These are phyloP conservation scores for Fistulina hepatica DNA, from an alignment of 1,284 basidiomycete genomes.

Conservation along the genomic window DNA sequence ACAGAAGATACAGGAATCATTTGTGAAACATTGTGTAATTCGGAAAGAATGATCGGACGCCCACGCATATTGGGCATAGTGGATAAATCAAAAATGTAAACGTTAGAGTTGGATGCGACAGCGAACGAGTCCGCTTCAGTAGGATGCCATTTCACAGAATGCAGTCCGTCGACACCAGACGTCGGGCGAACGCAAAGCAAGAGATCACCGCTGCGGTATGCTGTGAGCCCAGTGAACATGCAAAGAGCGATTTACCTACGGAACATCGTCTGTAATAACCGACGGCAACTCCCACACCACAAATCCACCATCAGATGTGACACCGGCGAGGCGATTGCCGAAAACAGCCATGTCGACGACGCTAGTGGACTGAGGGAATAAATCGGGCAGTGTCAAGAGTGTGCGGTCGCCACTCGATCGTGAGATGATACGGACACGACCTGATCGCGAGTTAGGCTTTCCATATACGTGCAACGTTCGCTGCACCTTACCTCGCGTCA, in stretches of 20 bases:
- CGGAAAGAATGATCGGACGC: constrained; percentile 51
- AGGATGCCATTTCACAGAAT: constrained; percentile 76
- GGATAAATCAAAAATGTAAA: constrained; percentile 62
- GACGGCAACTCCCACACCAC: constrained; percentile 78
- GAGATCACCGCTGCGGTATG: constrained; percentile 43
- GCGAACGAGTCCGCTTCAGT: constrained; percentile 65
- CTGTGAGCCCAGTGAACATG: constrained; percentile 7
- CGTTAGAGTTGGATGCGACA: constrained; percentile 60
- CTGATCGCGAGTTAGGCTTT: constrained; percentile 21
- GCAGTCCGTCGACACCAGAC: constrained; percentile 47
- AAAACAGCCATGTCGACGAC: constrained; percentile 76
- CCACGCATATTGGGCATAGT: constrained; percentile 50
- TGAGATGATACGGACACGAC: constrained; percentile 75
- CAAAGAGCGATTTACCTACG: constrained; percentile 35
- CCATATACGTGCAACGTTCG: constrained; percentile 1
- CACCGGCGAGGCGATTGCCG: constrained; percentile 69
- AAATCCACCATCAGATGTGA: constrained; percentile 76
- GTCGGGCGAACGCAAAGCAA: constrained; percentile 60
- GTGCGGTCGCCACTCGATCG: constrained; percentile 77
- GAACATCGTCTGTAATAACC: constrained; percentile 70
- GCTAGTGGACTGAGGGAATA: constrained; percentile 49
- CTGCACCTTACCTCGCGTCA: constrained; percentile 68
- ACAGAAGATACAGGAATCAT: constrained; percentile 60
- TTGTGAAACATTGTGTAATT: constrained; percentile 54
- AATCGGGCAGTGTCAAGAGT: constrained; percentile 57